Conservation (phyloP, 2,329 filamentous ascomycete species). For the Penicillium sp. region DNA sequence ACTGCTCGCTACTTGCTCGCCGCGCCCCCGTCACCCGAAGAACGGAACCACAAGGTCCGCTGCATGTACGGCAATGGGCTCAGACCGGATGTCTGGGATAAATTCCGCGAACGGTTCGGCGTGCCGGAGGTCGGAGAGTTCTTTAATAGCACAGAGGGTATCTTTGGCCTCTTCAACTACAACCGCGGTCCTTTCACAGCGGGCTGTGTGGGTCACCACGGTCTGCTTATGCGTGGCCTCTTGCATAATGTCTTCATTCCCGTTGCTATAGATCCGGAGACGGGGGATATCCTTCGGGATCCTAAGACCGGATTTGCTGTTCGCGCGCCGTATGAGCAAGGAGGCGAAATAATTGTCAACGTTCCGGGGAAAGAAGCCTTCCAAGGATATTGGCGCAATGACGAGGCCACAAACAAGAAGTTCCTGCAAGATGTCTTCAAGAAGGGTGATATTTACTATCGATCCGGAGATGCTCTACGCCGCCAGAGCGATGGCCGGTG, state of each 20-base stretch:
- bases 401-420: conserved; percentile 63
- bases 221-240: conserved; percentile 54
- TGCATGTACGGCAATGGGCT: conserved; percentile 50
- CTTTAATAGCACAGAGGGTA: conserved; percentile 72
- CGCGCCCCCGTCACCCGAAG: conserved; percentile 51
- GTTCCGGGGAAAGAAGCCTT: conserved; percentile 58
- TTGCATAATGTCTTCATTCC: conserved; percentile 59
- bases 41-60: conserved; percentile 45
- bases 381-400: conserved; percentile 67
- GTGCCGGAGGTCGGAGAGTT: conserved; percentile 62
- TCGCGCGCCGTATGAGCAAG: conserved; percentile 60
- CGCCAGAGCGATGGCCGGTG: conserved; percentile 61
- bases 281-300: conserved; percentile 63
- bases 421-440: conserved; percentile 61
- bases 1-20: conserved; percentile 70
- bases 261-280: conserved; percentile 64
- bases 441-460: conserved; percentile 66
- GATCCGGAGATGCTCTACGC: conserved; percentile 64
- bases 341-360: conserved; percentile 71
- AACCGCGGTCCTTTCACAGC: conserved; percentile 60
- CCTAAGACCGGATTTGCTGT: conserved; percentile 64
- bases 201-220: conserved; percentile 67
- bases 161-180: conserved; percentile 60
- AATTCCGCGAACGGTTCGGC: conserved; percentile 53
- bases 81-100: conserved; percentile 49